phyloP scores from a whole-genome alignment of 257 asterid genomes.

The Fraxinus anomala region DNA sequence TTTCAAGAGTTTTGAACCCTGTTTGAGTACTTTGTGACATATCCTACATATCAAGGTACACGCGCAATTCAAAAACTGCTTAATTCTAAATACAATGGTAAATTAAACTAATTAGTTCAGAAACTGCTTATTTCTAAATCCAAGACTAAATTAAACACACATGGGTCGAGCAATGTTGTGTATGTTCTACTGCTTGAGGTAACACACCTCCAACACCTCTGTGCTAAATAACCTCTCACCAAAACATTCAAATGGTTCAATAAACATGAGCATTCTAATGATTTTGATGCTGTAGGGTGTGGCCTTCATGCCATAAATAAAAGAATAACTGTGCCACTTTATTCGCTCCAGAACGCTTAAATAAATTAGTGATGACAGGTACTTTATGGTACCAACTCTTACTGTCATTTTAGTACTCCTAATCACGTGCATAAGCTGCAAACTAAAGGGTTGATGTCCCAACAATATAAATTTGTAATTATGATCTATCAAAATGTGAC shows the following conservation, averaged over 20 bases:
- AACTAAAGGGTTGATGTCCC: constrained; percentile 2
- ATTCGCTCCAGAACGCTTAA: neutral
- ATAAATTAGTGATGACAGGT: neutral
- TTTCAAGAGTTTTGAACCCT: constrained; percentile 68
- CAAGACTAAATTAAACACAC: neutral
- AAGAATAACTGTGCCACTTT: neutral
- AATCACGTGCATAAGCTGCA: neutral
- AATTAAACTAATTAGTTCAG: neutral
- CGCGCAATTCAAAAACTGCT: too few species aligned
- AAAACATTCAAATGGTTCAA: neutral
- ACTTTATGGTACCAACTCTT: neutral
- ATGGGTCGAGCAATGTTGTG: neutral
- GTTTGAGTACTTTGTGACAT: constrained; percentile 64
- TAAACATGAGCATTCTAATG: neutral
- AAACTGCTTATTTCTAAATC: constrained; percentile 9
- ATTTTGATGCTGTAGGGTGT: neutral
- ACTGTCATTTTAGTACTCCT: neutral
- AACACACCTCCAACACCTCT: constrained; percentile 7
- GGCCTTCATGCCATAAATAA: constrained; percentile 14
- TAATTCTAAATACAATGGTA: too few species aligned
- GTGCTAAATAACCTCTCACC: constrained; percentile 15
- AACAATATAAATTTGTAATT: neutral
- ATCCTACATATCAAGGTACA: constrained; percentile 57
- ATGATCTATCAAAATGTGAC: neutral
- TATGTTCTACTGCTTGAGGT: neutral